A percentile compares a stretch with the other conserved stretches of the same genome.
phyloP scores from a whole-genome alignment of 495 filamentous ascomycete species.

The Penicillium ochrochloron region DNA sequence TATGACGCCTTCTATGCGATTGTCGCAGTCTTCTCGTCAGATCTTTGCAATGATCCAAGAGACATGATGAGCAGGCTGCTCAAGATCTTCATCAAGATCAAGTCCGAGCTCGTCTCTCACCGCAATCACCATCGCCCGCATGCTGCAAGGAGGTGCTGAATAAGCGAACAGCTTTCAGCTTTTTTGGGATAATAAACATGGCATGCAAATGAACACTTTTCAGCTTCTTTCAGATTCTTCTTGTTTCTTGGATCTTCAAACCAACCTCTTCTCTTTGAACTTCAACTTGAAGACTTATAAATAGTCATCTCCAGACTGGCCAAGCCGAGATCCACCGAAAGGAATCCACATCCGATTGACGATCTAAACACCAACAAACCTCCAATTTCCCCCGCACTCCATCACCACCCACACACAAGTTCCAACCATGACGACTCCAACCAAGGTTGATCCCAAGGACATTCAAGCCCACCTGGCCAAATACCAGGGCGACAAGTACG shows the following conservation, averaged over 20 bases:
- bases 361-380: neutral
- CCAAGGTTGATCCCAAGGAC: conserved; percentile 30
- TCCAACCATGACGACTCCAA: conserved; percentile 28
- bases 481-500: conserved; percentile 37
- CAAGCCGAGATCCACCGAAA: neutral
- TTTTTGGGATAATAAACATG: neutral
- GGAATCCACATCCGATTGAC: neutral
- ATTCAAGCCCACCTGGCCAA: conserved; percentile 36
- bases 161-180: neutral
- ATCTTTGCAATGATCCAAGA: neutral
- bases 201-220: neutral
- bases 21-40: neutral
- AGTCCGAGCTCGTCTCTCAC: conserved; percentile 1
- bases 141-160: conserved; percentile 13
- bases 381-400: conserved; percentile 8
- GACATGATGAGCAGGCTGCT: neutral
- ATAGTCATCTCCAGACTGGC: neutral
- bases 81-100: neutral
- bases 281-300: neutral
- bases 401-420: neutral
- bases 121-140: neutral
- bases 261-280: neutral
- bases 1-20: neutral
- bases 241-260: neutral
- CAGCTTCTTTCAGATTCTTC: neutral